A percentile compares a stretch with the other conserved stretches of the same genome.
Evolutionary conservation across 768 basidiomycete genomes (phyloP).

Genomic region (Leccinum barrowsii): DNA sequence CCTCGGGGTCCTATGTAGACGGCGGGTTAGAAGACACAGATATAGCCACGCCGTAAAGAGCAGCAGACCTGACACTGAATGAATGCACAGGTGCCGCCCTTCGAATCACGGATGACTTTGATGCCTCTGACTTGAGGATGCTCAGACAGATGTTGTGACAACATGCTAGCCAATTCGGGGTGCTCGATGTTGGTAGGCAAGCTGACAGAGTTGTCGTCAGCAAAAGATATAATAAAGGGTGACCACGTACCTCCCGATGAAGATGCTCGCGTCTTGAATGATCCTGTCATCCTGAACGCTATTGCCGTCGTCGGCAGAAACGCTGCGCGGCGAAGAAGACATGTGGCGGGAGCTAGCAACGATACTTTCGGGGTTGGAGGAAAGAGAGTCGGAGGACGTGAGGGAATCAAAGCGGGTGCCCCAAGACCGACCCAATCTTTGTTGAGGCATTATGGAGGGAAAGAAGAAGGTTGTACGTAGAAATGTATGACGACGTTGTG

Average conservation of each 20-base stretch:
- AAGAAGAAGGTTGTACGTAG: constrained; percentile 10
- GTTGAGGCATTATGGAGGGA: constrained; percentile 41
- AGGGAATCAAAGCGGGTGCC: constrained; percentile 72
- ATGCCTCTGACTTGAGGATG: constrained; percentile 64
- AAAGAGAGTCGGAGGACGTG: constrained; percentile 45
- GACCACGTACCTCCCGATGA: constrained; percentile 71
- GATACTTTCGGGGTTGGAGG: constrained; percentile 32
- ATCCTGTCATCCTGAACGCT: constrained; percentile 43
- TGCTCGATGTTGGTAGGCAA: constrained; percentile 69
- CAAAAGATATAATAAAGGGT: not conserved
- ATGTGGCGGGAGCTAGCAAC: constrained; percentile 4
- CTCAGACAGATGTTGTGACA: constrained; percentile 64
- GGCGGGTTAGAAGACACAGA: not conserved
- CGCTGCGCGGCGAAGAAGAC: constrained; percentile 15
- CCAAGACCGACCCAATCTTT: constrained; percentile 51
- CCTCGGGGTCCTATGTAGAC: constrained; percentile 45
- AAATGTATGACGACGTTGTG: constrained; percentile 14
- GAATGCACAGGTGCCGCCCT: constrained; percentile 80
- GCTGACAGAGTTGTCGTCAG: constrained; percentile 36
- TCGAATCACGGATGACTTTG: constrained; percentile 69
- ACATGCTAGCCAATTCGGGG: constrained; percentile 53
- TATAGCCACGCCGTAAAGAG: not conserved
- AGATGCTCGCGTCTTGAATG: constrained; percentile 76
- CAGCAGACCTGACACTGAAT: constrained; percentile 73
- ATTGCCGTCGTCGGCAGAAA: constrained; percentile 26